Conservation (phyloP, 331 rosid species). For the Telfairia occidentalis region DNA sequence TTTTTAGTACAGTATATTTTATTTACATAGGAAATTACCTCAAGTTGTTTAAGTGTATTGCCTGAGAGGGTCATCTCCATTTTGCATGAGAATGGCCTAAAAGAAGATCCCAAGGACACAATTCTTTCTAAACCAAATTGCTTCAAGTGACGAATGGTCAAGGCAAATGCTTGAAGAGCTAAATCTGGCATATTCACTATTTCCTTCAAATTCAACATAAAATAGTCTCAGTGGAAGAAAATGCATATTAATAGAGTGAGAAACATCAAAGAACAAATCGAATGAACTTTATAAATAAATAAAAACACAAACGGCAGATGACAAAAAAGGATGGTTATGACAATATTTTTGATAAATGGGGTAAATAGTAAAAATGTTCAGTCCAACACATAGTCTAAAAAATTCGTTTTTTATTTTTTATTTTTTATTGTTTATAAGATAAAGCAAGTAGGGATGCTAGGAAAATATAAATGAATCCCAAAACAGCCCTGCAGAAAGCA, state of each 20-base stretch:
- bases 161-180: conserved; percentile 76
- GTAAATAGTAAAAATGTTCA: neutral
- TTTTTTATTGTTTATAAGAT: neutral
- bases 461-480: neutral
- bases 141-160: conserved; percentile 62
- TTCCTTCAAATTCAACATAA: conserved; percentile 39
- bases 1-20: neutral
- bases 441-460: neutral
- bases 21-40: conserved; percentile 36
- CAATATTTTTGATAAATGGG: neutral
- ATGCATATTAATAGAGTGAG: neutral
- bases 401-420: neutral
- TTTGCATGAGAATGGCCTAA: conserved; percentile 71
- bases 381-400: neutral
- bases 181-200: conserved; percentile 63
- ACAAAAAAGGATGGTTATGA: neutral
- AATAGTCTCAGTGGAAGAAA: conserved; percentile 8
- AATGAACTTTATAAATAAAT: neutral
- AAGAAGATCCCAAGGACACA: conserved; percentile 51
- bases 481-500: neutral
- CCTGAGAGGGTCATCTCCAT: conserved; percentile 77
- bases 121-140: conserved; percentile 79
- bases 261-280: neutral
- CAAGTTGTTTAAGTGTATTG: conserved; percentile 82
- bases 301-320: neutral